phyloP scores from a whole-genome alignment of 306 rosid genomes.

The Lotus japonicus region DNA sequence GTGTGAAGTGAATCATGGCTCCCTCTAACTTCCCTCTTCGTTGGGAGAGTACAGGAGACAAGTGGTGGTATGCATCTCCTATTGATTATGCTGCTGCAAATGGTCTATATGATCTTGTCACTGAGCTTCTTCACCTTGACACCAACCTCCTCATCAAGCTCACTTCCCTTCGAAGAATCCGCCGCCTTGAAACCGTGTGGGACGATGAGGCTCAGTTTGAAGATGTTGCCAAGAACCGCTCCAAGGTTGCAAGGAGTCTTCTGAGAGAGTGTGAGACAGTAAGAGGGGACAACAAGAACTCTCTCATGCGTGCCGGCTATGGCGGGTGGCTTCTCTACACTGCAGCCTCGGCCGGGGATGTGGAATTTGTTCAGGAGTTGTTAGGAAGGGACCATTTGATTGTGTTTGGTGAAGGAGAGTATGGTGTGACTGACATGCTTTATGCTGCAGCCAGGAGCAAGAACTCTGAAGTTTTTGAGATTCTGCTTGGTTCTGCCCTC shows the following conservation, averaged over 20 bases:
- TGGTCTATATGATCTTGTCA: slow-evolving; percentile 75
- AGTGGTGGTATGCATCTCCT: slow-evolving; percentile 98
- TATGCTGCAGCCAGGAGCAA: slow-evolving; percentile 90
- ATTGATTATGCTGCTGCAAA: slow-evolving; percentile 95
- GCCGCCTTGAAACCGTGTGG: slow-evolving; percentile 95
- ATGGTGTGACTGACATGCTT: slow-evolving; percentile 76
- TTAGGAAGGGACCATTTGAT: slow-evolving; percentile 59
- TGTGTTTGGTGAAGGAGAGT: slow-evolving; percentile 92
- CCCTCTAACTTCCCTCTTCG: slow-evolving; percentile 66
- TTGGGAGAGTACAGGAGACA: slow-evolving; percentile 91
- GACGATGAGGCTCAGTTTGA: slow-evolving; percentile 62
- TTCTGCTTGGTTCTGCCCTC: slow-evolving; percentile 52
- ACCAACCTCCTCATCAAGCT: slow-evolving; percentile 86
- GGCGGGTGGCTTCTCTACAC: slow-evolving; percentile 98
- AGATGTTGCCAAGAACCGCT: slow-evolving; percentile 65
- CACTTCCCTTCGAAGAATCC: slow-evolving; percentile 83
- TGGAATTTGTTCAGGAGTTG: slow-evolving; percentile 54
- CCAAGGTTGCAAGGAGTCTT: slow-evolving; percentile 64
- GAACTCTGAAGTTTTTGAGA: slow-evolving; percentile 56
- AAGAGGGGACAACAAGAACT: slow-evolving; percentile 34
- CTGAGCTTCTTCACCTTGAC: slow-evolving; percentile 90
- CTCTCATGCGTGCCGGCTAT: slow-evolving; percentile 78
- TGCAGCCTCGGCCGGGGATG: slow-evolving; percentile 88
- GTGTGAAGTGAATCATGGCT: slow-evolving; percentile 28
- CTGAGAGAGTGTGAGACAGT: slow-evolving; percentile 50